These are phyloP conservation scores for Cyamopsis tetragonoloba DNA, from an alignment of 306 rosid species.

Conservation along the genomic window DNA sequence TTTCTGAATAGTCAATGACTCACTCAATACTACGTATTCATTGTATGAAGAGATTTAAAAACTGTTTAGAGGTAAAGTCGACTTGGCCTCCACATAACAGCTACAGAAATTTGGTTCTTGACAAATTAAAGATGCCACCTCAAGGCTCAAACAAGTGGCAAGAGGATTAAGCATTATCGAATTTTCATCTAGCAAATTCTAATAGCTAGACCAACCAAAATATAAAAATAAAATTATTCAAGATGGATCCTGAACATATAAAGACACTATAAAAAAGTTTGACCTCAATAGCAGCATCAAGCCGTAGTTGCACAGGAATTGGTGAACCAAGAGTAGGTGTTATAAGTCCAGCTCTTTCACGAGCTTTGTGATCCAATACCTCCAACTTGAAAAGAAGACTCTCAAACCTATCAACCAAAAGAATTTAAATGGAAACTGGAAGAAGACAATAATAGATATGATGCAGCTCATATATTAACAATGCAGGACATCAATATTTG, in stretches of 20 bases:
- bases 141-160: background rate
- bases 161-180: background rate
- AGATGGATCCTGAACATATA: background rate
- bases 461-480: background rate
- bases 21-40: background rate
- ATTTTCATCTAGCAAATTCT: constrained; percentile 6
- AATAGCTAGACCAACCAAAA: constrained; percentile 2
- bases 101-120: background rate
- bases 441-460: background rate
- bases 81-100: background rate
- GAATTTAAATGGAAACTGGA: constrained; percentile 23
- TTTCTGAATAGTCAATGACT: no score
- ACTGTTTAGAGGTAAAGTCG: background rate
- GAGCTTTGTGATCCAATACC: constrained; percentile 93
- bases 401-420: constrained; percentile 65
- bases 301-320: constrained; percentile 69
- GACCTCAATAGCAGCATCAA: constrained; percentile 86
- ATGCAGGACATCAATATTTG: no score
- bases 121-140: background rate
- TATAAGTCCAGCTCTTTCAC: constrained; percentile 93
- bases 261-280: constrained; percentile 12
- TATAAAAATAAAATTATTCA: background rate
- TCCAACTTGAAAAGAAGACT: constrained; percentile 84
- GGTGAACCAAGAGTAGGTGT: constrained; percentile 89
- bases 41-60: background rate